Percentiles rank a stretch among this genome's conserved stretches.
These are phyloP conservation scores for Raffaelea deltoideospora DNA, from an alignment of 2,329 filamentous ascomycete genomes.

Conservation along the genomic window DNA sequence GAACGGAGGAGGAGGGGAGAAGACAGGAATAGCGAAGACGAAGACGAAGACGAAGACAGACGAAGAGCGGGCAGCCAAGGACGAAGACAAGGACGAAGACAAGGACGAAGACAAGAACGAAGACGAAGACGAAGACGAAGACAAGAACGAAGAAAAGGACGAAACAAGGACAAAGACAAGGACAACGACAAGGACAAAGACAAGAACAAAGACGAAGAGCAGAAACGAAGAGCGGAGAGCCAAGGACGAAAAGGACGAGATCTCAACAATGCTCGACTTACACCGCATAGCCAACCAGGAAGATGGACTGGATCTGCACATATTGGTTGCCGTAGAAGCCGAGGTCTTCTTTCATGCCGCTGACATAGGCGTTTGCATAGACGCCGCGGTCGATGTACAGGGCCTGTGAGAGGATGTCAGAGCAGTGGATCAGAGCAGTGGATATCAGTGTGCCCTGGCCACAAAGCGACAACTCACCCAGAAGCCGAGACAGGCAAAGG, in stretches of 20 bases:
- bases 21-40: too few relatives aligned
- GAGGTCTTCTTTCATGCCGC: conserved; percentile 31
- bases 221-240: background rate
- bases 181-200: conserved; percentile 21
- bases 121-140: too few relatives aligned
- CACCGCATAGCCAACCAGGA: conserved; percentile 21
- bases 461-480: conserved; percentile 26
- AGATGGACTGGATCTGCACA: conserved; percentile 39
- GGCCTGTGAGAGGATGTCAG: background rate
- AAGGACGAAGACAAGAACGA: too few relatives aligned
- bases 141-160: too few relatives aligned
- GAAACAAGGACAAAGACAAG: conserved; percentile 10
- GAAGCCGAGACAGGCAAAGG: conserved; percentile 38
- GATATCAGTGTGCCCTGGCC: too few relatives aligned
- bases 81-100: too few relatives aligned
- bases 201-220: conserved; percentile 21
- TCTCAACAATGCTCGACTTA: too few relatives aligned
- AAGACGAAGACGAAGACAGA: too few relatives aligned
- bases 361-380: conserved; percentile 26
- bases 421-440: conserved; percentile 27
- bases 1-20: too few relatives aligned
- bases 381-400: conserved; percentile 9
- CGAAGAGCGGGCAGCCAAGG: too few relatives aligned
- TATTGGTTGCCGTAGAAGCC: conserved; percentile 24
- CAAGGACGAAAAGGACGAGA: too few relatives aligned